Evolutionary conservation across 805 yeast species (phyloP).

Genomic region (Metschnikowia noctiluminum): DNA sequence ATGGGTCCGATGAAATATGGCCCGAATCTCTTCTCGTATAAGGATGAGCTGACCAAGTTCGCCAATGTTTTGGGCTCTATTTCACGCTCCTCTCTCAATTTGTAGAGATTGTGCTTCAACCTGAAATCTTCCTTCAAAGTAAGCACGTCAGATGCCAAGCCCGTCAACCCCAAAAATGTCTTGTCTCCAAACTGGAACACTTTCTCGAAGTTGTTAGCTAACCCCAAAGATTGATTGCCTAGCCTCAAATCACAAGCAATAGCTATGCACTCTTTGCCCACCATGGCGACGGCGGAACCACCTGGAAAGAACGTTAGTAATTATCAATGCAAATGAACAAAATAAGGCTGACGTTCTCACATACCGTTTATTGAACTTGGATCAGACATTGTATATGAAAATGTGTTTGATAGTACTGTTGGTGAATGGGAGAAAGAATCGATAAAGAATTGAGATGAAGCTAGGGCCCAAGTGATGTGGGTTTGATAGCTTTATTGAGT

Average conservation of each 20-base stretch:
- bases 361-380: constrained; percentile 73
- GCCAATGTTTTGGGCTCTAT: constrained; percentile 95
- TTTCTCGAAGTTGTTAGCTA: constrained; percentile 90
- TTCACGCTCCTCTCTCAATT: constrained; percentile 83
- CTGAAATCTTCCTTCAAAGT: constrained; percentile 82
- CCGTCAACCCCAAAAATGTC: constrained; percentile 88
- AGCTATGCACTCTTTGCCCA: constrained; percentile 97
- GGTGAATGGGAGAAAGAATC: background rate
- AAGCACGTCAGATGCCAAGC: constrained; percentile 89
- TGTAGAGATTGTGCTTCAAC: constrained; percentile 82
- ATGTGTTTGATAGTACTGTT: background rate
- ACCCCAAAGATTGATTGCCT: constrained; percentile 91
- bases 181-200: constrained; percentile 77
- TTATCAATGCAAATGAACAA: background rate
- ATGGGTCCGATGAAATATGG: constrained; percentile 97
- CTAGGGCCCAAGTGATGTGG: background rate
- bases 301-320: constrained; percentile 42
- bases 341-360: constrained; percentile 18
- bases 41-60: constrained; percentile 82
- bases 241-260: constrained; percentile 93
- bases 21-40: constrained; percentile 89
- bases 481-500: background rate
- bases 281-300: constrained; percentile 98
- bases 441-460: background rate
- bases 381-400: constrained; percentile 49